Evolutionary conservation across 805 yeast genomes (phyloP).

Genomic region (Candida saitoana): DNA sequence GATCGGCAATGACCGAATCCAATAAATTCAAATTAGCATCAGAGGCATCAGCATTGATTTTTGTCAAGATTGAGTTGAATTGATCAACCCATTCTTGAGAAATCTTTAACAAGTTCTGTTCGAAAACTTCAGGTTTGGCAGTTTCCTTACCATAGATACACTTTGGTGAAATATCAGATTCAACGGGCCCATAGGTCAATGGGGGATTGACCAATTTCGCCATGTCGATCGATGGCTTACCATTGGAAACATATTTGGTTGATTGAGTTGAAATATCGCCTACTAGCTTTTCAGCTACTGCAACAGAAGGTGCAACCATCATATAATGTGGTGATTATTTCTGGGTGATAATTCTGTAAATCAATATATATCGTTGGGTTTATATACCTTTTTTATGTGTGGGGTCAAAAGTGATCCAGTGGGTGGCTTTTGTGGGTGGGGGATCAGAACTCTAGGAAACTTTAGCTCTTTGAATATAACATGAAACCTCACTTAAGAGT

Average conservation of each 20-base stretch:
- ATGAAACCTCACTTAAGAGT: too few species aligned
- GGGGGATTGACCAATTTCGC: conserved; percentile 15
- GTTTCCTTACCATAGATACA: conserved; percentile 17
- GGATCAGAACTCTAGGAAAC: background rate
- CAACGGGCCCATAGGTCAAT: conserved; percentile 10
- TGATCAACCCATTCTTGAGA: conserved; percentile 26
- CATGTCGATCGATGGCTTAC: conserved; percentile 12
- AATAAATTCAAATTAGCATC: conserved; percentile 7
- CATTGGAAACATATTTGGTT: background rate
- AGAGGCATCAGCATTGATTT: conserved; percentile 6
- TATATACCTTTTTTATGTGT: background rate
- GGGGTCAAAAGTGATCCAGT: too few species aligned
- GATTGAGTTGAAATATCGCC: background rate
- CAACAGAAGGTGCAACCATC: conserved; percentile 4
- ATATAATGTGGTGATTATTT: background rate
- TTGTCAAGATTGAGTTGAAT: conserved; percentile 20
- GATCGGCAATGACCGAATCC: conserved; percentile 17
- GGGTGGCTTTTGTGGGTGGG: background rate
- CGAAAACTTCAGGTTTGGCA: conserved; percentile 22
- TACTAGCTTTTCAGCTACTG: background rate
- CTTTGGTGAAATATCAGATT: conserved; percentile 11
- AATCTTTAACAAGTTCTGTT: conserved; percentile 16
- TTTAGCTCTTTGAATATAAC: too few species aligned
- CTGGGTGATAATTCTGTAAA: background rate
- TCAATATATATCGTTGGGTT: background rate